Conservation (phyloP, 2,329 filamentous ascomycete species). For the Neofusicoccum sp. region DNA sequence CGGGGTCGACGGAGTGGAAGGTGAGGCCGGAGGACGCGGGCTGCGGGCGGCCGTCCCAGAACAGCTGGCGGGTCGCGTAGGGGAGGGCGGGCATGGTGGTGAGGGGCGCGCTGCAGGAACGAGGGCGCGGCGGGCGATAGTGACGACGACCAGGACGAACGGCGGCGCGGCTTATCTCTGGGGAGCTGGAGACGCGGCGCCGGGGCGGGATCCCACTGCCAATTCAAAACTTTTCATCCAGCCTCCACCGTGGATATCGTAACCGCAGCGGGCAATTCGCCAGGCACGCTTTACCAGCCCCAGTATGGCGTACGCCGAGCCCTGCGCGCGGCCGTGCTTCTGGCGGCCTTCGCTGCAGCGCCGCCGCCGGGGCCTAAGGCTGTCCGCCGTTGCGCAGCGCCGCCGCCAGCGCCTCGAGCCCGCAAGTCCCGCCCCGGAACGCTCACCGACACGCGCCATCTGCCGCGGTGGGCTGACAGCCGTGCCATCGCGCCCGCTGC, state of each 20-base stretch:
- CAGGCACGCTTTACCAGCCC: background rate
- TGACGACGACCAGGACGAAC: background rate
- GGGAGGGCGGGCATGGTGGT: conserved; percentile 28
- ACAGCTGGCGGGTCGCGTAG: conserved; percentile 62
- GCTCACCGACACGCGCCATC: conserved; percentile 6
- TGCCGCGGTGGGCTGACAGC: conserved; percentile 14
- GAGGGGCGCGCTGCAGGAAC: conserved; percentile 2
- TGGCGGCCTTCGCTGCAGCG: background rate
- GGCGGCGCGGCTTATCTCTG: background rate
- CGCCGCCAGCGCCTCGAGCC: background rate
- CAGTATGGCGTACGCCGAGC: background rate
- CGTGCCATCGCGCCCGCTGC: background rate
- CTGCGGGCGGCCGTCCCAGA: conserved; percentile 71
- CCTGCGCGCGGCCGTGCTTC: background rate
- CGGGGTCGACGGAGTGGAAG: conserved; percentile 73
- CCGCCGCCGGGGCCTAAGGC: background rate
- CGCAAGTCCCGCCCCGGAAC: background rate
- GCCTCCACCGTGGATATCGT: background rate
- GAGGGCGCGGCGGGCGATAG: background rate
- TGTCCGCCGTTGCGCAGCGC: conserved; percentile 1
- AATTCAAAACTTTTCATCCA: conserved; percentile 10
- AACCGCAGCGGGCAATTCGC: background rate
- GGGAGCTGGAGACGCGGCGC: background rate
- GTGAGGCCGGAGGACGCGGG: conserved; percentile 58
- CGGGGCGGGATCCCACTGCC: background rate